Base-by-base conservation (phyloP, 768 basidiomycete genomes). In the Kwoniella newhampshirensis region DNA sequence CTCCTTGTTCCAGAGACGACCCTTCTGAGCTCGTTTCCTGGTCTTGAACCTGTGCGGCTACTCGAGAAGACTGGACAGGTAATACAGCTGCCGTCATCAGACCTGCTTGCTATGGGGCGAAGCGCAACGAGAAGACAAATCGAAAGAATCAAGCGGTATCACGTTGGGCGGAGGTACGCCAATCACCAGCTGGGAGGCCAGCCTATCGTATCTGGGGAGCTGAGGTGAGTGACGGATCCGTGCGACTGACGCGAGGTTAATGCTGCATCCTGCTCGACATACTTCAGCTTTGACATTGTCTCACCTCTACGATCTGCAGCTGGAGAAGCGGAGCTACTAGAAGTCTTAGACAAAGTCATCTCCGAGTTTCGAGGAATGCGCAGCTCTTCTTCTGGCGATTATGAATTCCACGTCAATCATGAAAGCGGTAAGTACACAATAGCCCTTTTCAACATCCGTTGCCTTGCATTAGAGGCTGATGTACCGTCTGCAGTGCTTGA, bases 1-100 rank as follows among this genome's bases (percentile, higher is more conserved):
- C 75, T 93, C n/a, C 79, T 96, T 11, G 83, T 90, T 73, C 92
- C 78, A 1, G 73, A 76, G 12, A 76, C 75, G 3, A 54, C 88
- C 0, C 80, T 84, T 1, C 80, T 83, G 45, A 81, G 41, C 41
- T 57, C 85, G 27, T 77, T 81, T 2, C 83, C 84, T 17, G 83
- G 86, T 1, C 81, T 81, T 39, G 82, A 80, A 6, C 83, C 86
- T 26, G 88, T 87, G 2, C 79, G 84, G 5, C 84, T 90, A 62
- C 82, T 97, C 27, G 92, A 94, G 76, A 79, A 84, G 13, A 54
- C 44, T 20, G 75, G 75, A 9, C 64, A 71, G 28, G 39, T 76
- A 21, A 61, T 70, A 3, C 68, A 71, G 45, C 54, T 76, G 4
- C 73, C 73, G 3, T 66, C 46, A 13, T 66, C 67, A 11, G 70